Evolutionary conservation across 2,329 filamentous ascomycete species (phyloP), one percentile per base, ranked within the genome.

Genomic region (Neurospora sp.): DNA sequence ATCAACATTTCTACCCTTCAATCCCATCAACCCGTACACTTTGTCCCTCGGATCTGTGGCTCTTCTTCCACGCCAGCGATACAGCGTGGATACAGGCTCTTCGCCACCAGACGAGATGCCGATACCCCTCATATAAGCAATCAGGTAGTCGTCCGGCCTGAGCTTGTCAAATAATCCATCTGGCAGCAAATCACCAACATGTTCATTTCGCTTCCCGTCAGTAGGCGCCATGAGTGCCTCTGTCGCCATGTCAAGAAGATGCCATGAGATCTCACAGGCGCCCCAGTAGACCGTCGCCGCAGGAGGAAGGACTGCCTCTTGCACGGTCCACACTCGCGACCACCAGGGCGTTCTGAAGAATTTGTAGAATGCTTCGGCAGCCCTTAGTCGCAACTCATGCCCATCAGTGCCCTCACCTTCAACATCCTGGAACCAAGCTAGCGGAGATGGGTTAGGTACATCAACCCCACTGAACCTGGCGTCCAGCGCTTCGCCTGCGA

Each of bases 341-440:
- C 70, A 71, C 70, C 70, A 71, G 17, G 70, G 70, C 42, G 43
- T 68, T n/a, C n/a, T 43, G 68, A 68, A 71, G 46, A 71, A 40
- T 9, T 67, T 52, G 68, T 71, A 71, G 33, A 71, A 69, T 13
- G 70, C 46, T 19, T 58, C 46, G 13, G 46, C 13, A 4, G 13
- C 46, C 46, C 46, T 33, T 4, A 17, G 23, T 33, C 46, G 46
- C 7, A 58, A 23, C 46, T 58, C 23, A 28, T 28, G 23, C 13
- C 13, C 13, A 11, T 33, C 42, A 46, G 4, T 46, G 17, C 42
- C 42, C 7, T 46, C 23, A 9, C 33, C 46, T 33, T 58, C 46
- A 58, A 28, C 46, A 58, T 58, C 46, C 1, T 23, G 46, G 8
- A 58, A 58, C 46, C 46, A 58, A 33, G 11, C 46, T 9, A 13